Percentiles rank a stretch among this genome's conserved stretches.
phyloP scores from a whole-genome alignment of 2,329 filamentous ascomycete species.

The Nectriaceae sp. region DNA sequence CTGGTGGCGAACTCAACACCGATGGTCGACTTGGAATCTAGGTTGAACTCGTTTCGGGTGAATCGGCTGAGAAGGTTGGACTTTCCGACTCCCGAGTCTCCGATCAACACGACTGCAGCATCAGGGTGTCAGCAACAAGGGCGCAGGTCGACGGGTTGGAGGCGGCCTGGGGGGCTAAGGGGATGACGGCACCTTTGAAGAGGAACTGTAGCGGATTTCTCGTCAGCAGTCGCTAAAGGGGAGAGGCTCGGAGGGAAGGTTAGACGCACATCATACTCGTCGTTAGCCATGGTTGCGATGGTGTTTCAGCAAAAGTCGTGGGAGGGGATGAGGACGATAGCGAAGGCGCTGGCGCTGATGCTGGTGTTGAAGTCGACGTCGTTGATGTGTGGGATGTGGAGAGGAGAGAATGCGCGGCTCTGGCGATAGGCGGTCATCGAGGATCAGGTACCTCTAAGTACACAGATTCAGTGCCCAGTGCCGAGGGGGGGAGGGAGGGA shows the following conservation, averaged over 20 bases:
- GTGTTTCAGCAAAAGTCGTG: conserved; percentile 16
- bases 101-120: conserved; percentile 86
- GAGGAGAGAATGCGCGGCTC: conserved; percentile 36
- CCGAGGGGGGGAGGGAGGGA: neutral
- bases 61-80: conserved; percentile 99
- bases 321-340: conserved; percentile 18
- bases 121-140: conserved; percentile 33
- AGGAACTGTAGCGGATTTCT: conserved; percentile 70
- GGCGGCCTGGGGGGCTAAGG: conserved; percentile 20
- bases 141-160: conserved; percentile 16
- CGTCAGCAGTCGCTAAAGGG: conserved; percentile 27
- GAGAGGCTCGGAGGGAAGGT: conserved; percentile 14
- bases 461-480: neutral
- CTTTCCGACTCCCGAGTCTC: conserved; percentile 99
- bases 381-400: conserved; percentile 34
- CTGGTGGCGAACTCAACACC: conserved; percentile 98
- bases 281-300: conserved; percentile 84
- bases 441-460: conserved; percentile 17
- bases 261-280: conserved; percentile 95
- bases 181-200: conserved; percentile 80
- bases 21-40: conserved; percentile 99
- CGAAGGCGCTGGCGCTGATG: conserved; percentile 25
- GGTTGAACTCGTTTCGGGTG: conserved; percentile 99
- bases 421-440: conserved; percentile 33
- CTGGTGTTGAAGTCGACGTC: conserved; percentile 27